These are phyloP conservation scores for Alnus glutinosa DNA, from an alignment of 306 rosid species.

Conservation along the genomic window DNA sequence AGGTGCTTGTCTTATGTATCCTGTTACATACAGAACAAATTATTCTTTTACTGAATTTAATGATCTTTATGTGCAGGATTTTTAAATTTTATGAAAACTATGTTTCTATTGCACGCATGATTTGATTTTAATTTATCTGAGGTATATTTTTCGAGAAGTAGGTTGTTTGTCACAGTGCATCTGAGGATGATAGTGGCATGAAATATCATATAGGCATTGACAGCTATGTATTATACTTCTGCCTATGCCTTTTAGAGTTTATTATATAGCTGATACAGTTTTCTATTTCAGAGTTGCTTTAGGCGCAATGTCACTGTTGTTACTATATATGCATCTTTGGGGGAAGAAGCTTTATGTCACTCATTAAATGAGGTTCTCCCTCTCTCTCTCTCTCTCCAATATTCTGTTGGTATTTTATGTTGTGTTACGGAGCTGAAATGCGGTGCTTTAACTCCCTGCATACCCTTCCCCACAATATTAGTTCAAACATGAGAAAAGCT, in stretches of 20 bases:
- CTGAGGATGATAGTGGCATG: not conserved
- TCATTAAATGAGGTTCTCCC: constrained; percentile 83
- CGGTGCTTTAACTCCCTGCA: not conserved
- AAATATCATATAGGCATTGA: constrained; percentile 8
- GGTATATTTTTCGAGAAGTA: not conserved
- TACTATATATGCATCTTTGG: constrained; percentile 88
- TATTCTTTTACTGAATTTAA: constrained; percentile 1
- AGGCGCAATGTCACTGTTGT: constrained; percentile 92
- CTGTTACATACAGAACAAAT: not conserved
- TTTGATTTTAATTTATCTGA: not conserved
- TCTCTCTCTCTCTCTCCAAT: constrained; percentile 32
- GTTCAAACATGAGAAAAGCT: not conserved
- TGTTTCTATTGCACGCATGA: not conserved
- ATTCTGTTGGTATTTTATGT: not conserved
- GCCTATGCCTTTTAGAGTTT: not conserved
- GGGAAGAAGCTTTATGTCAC: constrained; percentile 91
- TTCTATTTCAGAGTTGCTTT: constrained; percentile 71
- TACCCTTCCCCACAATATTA: not conserved
- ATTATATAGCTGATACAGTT: constrained; percentile 11
- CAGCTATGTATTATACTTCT: not conserved
- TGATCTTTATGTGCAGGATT: not conserved
- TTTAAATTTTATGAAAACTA: not conserved
- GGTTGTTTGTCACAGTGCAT: not conserved
- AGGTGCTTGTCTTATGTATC: constrained; percentile 51
- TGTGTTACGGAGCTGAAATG: constrained; percentile 5